phyloP scores from a whole-genome alignment of 2,329 filamentous ascomycete species.

The Tolypocladium inflatum region DNA sequence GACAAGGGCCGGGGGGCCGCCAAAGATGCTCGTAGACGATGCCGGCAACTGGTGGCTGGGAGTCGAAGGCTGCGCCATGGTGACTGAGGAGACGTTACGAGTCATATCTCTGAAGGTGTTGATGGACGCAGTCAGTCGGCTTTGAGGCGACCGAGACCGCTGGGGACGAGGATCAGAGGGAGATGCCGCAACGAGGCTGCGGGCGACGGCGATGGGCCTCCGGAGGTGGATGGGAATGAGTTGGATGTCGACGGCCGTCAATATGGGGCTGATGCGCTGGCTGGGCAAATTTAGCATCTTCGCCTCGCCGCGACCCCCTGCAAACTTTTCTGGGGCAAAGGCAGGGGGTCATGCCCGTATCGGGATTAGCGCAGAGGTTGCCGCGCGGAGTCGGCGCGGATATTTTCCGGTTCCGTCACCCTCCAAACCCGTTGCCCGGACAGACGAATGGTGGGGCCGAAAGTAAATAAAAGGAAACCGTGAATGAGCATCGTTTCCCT shows the following conservation, averaged over 20 bases:
- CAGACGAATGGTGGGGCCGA: constrained; percentile 22
- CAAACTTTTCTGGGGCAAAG: background rate
- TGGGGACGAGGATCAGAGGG: too few relatives aligned
- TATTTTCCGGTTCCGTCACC: constrained; percentile 3
- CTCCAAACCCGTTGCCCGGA: constrained; percentile 23
- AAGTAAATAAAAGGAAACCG: constrained; percentile 37
- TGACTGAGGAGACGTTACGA: constrained; percentile 7
- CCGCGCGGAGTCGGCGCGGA: background rate
- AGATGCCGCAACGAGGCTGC: background rate
- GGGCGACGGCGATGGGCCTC: background rate
- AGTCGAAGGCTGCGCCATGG: constrained; percentile 36
- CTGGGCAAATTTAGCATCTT: background rate
- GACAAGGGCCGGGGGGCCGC: constrained; percentile 23
- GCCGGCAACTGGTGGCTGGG: constrained; percentile 29
- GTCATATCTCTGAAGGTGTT: background rate
- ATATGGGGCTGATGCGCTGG: background rate
- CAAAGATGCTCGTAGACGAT: constrained; percentile 33
- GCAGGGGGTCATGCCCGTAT: background rate
- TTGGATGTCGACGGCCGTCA: background rate
- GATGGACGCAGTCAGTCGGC: background rate
- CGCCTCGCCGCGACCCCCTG: background rate
- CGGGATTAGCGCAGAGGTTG: background rate
- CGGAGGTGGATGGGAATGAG: background rate
- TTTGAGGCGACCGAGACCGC: background rate
- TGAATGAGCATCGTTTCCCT: constrained; percentile 8